phyloP scores from a whole-genome alignment of 1,284 basidiomycete species.

The Apiotrichum veenhuisii region DNA sequence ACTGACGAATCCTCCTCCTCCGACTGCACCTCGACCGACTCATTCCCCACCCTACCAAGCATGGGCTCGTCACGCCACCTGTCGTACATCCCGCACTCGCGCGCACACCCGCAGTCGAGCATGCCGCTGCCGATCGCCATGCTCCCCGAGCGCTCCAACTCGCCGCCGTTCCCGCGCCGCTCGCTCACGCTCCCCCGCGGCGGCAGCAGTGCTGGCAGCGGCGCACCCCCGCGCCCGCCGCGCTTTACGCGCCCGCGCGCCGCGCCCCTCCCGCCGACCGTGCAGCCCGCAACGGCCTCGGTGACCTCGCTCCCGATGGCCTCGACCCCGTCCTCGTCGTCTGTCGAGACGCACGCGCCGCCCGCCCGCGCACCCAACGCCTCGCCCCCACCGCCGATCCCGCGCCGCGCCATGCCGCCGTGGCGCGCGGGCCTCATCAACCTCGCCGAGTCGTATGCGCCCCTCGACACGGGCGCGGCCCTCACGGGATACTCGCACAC shows the following conservation, averaged over 20 bases:
- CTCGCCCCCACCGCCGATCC: background rate
- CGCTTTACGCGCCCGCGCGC: background rate
- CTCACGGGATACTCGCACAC: background rate
- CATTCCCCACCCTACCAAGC: background rate
- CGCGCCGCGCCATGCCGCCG: background rate
- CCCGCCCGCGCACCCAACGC: background rate
- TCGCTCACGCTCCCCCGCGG: background rate
- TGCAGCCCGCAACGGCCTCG: background rate
- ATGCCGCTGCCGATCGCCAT: no score
- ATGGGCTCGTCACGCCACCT: background rate
- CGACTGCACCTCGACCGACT: background rate
- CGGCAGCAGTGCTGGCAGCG: background rate
- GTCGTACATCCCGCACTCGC: background rate
- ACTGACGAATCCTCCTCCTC: background rate
- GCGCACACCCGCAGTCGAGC: background rate
- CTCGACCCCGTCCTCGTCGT: background rate
- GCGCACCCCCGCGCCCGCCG: background rate
- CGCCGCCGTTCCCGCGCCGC: background rate
- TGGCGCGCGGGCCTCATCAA: conserved; percentile 11
- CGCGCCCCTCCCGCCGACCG: background rate
- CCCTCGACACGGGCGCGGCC: background rate
- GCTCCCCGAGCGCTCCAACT: background rate
- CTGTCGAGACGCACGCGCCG: background rate
- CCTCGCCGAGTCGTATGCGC: conserved; percentile 5
- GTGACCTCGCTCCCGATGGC: background rate